These are phyloP conservation scores for Pleurotus sapidus DNA, from an alignment of 768 basidiomycete genomes.

Conservation along the genomic window DNA sequence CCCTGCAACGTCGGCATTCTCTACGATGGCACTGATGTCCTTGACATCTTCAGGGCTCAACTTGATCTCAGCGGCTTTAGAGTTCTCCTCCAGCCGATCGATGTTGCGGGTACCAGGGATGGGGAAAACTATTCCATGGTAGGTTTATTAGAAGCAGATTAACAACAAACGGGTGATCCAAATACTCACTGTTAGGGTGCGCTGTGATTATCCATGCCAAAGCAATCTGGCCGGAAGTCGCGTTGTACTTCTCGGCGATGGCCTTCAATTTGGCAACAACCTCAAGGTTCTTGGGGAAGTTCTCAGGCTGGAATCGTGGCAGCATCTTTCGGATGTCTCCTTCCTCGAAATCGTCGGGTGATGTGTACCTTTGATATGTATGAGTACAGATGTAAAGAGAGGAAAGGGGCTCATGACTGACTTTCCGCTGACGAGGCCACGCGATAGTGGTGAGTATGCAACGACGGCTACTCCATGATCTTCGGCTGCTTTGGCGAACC, in stretches of 20 bases:
- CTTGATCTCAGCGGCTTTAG: conserved; percentile 13
- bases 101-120: conserved; percentile 20
- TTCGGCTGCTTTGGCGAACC: conserved; percentile 21
- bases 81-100: conserved; percentile 20
- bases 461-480: conserved; percentile 29
- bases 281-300: conserved; percentile 42
- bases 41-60: conserved; percentile 17
- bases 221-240: conserved; percentile 27
- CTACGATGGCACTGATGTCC: conserved; percentile 18
- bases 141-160: not conserved
- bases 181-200: conserved; percentile 15
- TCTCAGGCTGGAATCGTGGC: conserved; percentile 32
- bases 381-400: too few relatives aligned
- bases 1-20: conserved; percentile 18
- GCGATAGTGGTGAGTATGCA: conserved; percentile 30
- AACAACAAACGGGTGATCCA: not conserved
- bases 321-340: conserved; percentile 28
- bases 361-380: conserved; percentile 18
- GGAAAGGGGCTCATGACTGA: conserved; percentile 17
- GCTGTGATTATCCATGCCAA: conserved; percentile 21
- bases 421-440: conserved; percentile 32
- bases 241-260: conserved; percentile 25
- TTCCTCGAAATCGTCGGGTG: conserved; percentile 32
- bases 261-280: conserved; percentile 28
- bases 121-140: conserved; percentile 17